phyloP scores from a whole-genome alignment of 208 protist species.

The Leishmania amazonensis region DNA sequence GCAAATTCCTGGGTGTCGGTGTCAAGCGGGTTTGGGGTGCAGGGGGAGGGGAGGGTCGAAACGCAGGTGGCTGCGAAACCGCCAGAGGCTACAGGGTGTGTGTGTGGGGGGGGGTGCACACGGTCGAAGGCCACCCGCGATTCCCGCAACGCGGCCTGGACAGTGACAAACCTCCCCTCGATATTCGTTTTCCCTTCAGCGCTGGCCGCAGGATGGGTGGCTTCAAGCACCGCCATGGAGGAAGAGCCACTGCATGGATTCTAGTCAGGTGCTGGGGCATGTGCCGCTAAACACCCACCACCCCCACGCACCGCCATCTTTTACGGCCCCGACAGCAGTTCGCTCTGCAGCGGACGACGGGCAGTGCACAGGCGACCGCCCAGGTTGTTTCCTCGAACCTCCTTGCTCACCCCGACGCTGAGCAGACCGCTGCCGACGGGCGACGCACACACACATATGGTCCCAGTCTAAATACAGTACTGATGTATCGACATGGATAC shows the following conservation, averaged over 20 bases:
- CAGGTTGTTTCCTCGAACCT: background rate
- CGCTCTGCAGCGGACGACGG: background rate
- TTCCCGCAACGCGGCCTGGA: background rate
- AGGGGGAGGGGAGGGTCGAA: no score
- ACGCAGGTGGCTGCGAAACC: no score
- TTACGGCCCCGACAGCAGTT: background rate
- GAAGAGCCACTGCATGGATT: background rate
- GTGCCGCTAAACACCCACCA: background rate
- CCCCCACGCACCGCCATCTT: background rate
- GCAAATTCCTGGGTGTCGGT: no score
- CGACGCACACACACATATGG: background rate
- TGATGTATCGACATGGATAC: background rate
- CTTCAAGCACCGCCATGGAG: background rate
- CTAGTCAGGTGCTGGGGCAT: background rate
- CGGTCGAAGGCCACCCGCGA: background rate
- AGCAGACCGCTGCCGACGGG: background rate
- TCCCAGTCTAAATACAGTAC: background rate
- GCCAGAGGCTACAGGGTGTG: no score
- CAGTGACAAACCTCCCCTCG: background rate
- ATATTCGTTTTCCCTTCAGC: background rate
- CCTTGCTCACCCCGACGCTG: background rate
- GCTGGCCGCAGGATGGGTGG: background rate
- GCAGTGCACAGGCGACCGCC: background rate
- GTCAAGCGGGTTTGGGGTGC: no score
- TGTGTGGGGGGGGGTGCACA: no score